phyloP scores from a whole-genome alignment of 331 rosid species.

The Saraca asoca region DNA sequence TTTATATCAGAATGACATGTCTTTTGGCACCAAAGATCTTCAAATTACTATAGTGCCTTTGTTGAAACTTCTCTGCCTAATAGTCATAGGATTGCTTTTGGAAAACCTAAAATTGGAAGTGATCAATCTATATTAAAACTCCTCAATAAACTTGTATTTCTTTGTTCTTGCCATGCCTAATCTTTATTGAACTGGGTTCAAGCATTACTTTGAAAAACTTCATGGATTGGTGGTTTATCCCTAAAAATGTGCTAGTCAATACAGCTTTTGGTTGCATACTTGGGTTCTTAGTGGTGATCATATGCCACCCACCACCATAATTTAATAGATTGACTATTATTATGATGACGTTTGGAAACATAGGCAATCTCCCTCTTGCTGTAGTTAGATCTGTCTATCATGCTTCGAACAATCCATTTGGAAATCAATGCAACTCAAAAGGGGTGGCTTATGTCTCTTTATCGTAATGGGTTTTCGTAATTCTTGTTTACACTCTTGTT shows the following conservation, averaged over 20 bases:
- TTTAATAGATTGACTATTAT: slow-evolving; percentile 65
- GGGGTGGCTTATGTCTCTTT: slow-evolving; percentile 92
- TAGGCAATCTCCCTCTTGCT: slow-evolving; percentile 86
- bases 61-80: slow-evolving; percentile 69
- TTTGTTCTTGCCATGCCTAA: slow-evolving; percentile 82
- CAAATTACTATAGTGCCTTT: slow-evolving; percentile 63
- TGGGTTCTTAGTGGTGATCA: slow-evolving; percentile 61
- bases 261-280: slow-evolving; percentile 66
- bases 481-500: slow-evolving; percentile 80
- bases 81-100: slow-evolving; percentile 66
- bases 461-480: slow-evolving; percentile 81
- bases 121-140: slow-evolving; percentile 66
- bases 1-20: slow-evolving; percentile 32
- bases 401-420: slow-evolving; percentile 64
- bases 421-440: slow-evolving; percentile 62
- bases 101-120: slow-evolving; percentile 60
- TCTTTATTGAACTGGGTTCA: slow-evolving; percentile 75
- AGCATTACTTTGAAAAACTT: slow-evolving; percentile 65
- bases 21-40: slow-evolving; percentile 52
- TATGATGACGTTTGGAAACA: slow-evolving; percentile 86
- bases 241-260: slow-evolving; percentile 67
- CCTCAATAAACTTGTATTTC: slow-evolving; percentile 84
- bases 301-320: slow-evolving; percentile 77
- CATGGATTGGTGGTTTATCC: slow-evolving; percentile 82
- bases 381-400: slow-evolving; percentile 80